These are phyloP conservation scores for Alternaria hordeiaustralica DNA, from an alignment of 2,329 filamentous ascomycete genomes.

Conservation along the genomic window DNA sequence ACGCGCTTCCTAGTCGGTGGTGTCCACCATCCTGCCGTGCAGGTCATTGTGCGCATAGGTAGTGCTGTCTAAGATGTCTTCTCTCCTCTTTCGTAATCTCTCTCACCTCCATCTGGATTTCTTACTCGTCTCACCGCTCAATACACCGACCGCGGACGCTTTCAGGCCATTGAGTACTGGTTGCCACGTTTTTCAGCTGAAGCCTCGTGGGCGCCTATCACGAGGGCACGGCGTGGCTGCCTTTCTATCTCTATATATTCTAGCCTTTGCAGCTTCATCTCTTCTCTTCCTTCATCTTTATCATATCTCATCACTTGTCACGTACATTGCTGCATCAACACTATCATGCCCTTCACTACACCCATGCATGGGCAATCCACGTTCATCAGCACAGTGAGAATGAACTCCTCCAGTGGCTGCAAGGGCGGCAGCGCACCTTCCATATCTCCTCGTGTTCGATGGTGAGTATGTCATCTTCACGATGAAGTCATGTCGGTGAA, in stretches of 20 bases:
- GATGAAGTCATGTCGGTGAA: neutral
- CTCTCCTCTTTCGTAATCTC: neutral
- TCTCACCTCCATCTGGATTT: neutral
- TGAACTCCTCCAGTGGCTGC: neutral
- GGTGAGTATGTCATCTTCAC: neutral
- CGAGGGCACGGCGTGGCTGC: neutral
- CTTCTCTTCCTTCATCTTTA: neutral
- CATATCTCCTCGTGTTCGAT: neutral
- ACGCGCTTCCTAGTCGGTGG: neutral
- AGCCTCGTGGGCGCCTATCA: neutral
- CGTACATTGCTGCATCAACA: rapidly evolving
- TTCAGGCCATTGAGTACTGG: neutral
- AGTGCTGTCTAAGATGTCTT: neutral
- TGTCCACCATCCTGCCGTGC: neutral
- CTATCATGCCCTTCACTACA: neutral
- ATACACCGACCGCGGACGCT: neutral
- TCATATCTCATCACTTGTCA: neutral
- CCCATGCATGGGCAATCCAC: neutral
- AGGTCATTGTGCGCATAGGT: neutral
- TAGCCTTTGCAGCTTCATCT: neutral
- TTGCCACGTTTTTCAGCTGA: neutral
- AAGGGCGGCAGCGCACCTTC: too few relatives aligned
- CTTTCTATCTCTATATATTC: neutral
- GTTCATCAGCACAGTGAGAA: neutral
- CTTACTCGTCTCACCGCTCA: neutral